phyloP scores from a whole-genome alignment of 352 stramenopile genomes.

The Globisporangium viniferum region DNA sequence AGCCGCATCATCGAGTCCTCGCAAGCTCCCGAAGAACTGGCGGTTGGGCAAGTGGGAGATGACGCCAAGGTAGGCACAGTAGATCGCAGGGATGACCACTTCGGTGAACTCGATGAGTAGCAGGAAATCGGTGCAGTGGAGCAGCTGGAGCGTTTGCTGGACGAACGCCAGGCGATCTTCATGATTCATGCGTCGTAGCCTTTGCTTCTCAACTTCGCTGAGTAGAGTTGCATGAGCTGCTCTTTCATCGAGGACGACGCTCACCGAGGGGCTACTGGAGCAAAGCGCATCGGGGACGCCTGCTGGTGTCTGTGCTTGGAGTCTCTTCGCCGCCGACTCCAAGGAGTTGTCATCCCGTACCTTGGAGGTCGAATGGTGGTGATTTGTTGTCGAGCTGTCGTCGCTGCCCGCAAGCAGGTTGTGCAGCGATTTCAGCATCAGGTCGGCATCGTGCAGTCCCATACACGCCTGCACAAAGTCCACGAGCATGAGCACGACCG shows the following conservation, averaged over 20 bases:
- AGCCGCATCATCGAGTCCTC: not conserved
- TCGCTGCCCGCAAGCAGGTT: no score
- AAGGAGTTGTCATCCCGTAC: no score
- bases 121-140: constrained; percentile 15
- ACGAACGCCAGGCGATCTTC: not conserved
- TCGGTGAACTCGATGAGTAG: constrained; percentile 19
- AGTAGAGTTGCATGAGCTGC: no score
- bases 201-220: no score
- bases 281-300: no score
- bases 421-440: constrained; percentile 12
- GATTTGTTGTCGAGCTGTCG: no score
- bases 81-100: constrained; percentile 18
- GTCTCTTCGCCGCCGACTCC: no score
- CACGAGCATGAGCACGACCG: constrained; percentile 21
- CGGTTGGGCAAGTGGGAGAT: constrained; percentile 11
- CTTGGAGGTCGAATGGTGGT: no score
- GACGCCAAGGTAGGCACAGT: constrained; percentile 5
- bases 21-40: constrained; percentile 1
- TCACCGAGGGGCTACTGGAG: no score
- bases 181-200: no score
- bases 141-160: constrained; percentile 6
- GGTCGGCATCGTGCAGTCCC: constrained; percentile 8
- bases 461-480: constrained; percentile 33
- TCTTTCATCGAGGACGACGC: no score
- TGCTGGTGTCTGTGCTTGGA: no score